Conservation (phyloP, 176 grass and related monocot species). For the Pontederia crassipes region DNA sequence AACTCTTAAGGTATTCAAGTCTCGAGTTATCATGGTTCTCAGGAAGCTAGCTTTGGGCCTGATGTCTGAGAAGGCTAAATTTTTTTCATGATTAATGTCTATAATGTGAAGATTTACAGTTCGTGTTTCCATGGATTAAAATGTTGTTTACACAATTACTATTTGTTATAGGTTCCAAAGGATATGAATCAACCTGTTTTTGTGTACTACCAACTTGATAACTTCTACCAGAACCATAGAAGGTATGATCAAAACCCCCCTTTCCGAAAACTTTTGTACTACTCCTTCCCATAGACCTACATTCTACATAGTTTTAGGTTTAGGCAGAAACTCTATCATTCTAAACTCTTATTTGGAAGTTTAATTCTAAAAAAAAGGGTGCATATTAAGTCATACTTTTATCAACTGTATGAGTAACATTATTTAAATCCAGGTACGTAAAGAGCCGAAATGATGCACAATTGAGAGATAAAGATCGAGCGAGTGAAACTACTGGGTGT, state of each 20-base stretch:
- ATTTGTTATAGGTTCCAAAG: conserved; percentile 51
- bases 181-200: conserved; percentile 75
- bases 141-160: not conserved
- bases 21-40: not conserved
- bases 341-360: too few relatives aligned
- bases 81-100: not conserved
- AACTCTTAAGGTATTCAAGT: conserved; percentile 42
- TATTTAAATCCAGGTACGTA: conserved; percentile 59
- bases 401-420: not conserved
- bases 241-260: conserved; percentile 38
- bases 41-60: not conserved
- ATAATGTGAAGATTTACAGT: not conserved
- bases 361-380: not conserved
- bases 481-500: conserved; percentile 41
- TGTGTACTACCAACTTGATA: conserved; percentile 92
- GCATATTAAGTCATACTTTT: not conserved
- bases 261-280: not conserved
- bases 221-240: conserved; percentile 98
- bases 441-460: conserved; percentile 91
- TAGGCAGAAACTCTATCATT: too few relatives aligned
- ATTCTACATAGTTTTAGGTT: not conserved
- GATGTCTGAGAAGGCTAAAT: conserved; percentile 5
- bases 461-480: conserved; percentile 31
- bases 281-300: not conserved
- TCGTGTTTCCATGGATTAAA: not conserved